Conservation (phyloP, 1,139 yeast species). For the Pichia sp. region DNA sequence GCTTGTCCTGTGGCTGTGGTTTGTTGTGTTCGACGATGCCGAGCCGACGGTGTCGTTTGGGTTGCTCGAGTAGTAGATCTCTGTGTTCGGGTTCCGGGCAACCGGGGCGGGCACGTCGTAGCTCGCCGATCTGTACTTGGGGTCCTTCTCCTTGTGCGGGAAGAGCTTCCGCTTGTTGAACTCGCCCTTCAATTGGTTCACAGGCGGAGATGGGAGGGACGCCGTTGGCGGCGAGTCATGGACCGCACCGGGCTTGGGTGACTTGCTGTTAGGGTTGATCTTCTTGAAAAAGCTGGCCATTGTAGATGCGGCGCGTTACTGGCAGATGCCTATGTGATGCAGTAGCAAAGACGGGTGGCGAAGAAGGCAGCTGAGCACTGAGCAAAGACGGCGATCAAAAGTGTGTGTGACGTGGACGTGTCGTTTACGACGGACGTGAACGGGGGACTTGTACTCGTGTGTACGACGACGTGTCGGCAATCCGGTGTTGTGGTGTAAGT, state of each 20-base stretch:
- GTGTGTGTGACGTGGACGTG: too few species aligned
- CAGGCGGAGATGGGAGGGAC: constrained; percentile 12
- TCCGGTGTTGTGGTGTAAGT: too few species aligned
- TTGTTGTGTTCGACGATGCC: background rate
- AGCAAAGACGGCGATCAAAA: too few species aligned
- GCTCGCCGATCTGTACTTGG: background rate
- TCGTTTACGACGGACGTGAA: too few species aligned
- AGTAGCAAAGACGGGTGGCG: too few species aligned
- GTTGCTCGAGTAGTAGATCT: too few species aligned
- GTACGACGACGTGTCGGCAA: too few species aligned
- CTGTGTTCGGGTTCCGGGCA: too few species aligned
- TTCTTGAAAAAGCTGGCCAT: constrained; percentile 16
- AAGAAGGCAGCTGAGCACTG: too few species aligned
- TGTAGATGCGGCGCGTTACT: background rate
- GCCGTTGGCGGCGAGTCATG: constrained; percentile 12
- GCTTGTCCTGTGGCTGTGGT: background rate
- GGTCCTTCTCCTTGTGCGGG: background rate
- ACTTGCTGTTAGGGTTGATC: constrained; percentile 5
- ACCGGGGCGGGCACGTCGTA: background rate
- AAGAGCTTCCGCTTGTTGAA: background rate
- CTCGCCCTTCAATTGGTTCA: constrained; percentile 3
- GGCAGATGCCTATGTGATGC: too few species aligned
- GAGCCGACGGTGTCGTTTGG: background rate
- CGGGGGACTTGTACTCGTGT: too few species aligned
- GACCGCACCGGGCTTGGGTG: background rate